Base-by-base conservation (phyloP, 306 rosid genomes). In the Quercus berberidifolia region DNA sequence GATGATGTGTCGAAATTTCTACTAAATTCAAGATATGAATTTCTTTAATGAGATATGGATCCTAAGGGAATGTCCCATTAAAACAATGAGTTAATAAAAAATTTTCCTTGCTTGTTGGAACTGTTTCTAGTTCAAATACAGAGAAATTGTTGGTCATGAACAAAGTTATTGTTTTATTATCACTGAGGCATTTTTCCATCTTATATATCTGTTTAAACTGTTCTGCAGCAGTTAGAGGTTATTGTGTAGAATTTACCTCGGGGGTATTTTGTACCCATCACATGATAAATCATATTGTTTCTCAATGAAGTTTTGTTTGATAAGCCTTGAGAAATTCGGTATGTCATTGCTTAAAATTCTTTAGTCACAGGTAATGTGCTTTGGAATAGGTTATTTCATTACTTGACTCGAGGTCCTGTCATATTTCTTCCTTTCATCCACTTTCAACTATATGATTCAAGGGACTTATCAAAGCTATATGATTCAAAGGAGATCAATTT, bases 11-110 rank as follows among this genome's bases (percentile, higher is more conserved):
- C 80, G 73, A 62, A 81, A 73, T 79, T 81, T 79, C 79, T 74
- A 17, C 35, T 80, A 52, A 5, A 33, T 73, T 71, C 35, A 31
- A 57, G 70, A 84, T 67, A 81, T 76, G 80, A 41, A 78, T 73
- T 80, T 78, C 62, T 76, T 64, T 76, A 54, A 70, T 67, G 89
- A 81, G 87, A 83, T 83, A 79, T 81, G 63, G 84, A 86, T 86
- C 85, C 86, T 70, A 83, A 30, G 76, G 80, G 80, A 79, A 74
- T 84, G 57, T 58, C 87, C 74, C 79, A 82, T 80, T 81, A 69
- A 62, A 69, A 69, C 87, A 74, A 74, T 81, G 89, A 86, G 80
- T 68, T 86, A 91, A 92, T 94, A 92, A 94, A 89, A 91, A 92
- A 85, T 87, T 89, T 91, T 89, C 86, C 85, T 84, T 83, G 38